phyloP scores from a whole-genome alignment of 75 land plant species.

The Cunninghamia lanceolata region DNA sequence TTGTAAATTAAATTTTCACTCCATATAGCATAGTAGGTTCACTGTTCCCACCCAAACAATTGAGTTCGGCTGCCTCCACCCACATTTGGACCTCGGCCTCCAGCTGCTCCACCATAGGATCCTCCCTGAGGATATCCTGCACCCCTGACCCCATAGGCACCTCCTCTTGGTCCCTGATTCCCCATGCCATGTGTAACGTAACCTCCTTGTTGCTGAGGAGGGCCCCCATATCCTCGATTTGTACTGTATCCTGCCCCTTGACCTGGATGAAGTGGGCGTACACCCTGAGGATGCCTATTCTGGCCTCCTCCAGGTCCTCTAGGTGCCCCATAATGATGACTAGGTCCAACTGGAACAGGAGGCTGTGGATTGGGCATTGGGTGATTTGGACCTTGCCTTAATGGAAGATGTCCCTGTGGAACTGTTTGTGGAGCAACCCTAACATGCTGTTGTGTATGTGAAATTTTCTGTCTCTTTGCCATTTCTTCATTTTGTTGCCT shows the following conservation, averaged over 20 bases:
- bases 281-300: slow-evolving; percentile 66
- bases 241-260: slow-evolving; percentile 46
- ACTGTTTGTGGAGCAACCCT: slow-evolving; percentile 76
- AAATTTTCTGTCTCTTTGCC: slow-evolving; percentile 78
- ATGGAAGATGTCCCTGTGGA: slow-evolving; percentile 47
- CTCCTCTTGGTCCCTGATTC: slow-evolving; percentile 41
- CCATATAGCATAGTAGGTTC: slow-evolving; percentile 12
- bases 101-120: slow-evolving; percentile 41
- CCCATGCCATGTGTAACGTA: slow-evolving; percentile 38
- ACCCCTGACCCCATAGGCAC: slow-evolving; percentile 41
- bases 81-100: slow-evolving; percentile 43
- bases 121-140: slow-evolving; percentile 50
- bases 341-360: slow-evolving; percentile 41
- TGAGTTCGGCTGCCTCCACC: slow-evolving; percentile 53
- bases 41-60: slow-evolving; percentile 62
- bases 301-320: slow-evolving; percentile 68
- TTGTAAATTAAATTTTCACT: background rate
- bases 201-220: slow-evolving; percentile 54
- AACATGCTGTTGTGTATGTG: slow-evolving; percentile 68
- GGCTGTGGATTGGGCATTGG: slow-evolving; percentile 46
- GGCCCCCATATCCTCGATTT: slow-evolving; percentile 26
- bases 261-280: slow-evolving; percentile 52
- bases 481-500: slow-evolving; percentile 77
- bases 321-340: slow-evolving; percentile 50
- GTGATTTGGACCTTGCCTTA: slow-evolving; percentile 66